These are phyloP conservation scores for Delonix regia DNA, from an alignment of 306 rosid genomes.

Conservation along the genomic window DNA sequence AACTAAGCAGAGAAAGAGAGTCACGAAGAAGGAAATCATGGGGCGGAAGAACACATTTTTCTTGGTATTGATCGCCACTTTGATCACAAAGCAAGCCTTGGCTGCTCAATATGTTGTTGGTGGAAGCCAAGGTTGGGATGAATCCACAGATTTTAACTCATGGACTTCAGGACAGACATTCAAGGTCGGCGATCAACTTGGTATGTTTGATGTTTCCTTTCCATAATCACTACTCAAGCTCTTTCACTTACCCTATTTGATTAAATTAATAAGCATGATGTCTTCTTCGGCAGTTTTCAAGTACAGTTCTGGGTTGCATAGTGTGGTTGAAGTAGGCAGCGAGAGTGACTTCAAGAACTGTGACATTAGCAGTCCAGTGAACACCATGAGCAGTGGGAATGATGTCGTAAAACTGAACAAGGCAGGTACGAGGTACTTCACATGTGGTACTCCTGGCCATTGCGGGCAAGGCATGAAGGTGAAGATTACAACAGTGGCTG, in stretches of 20 bases:
- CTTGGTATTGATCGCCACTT: slow-evolving; percentile 45
- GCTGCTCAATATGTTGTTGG: slow-evolving; percentile 71
- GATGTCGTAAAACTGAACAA: slow-evolving; percentile 48
- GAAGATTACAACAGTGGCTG: slow-evolving; percentile 53
- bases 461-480: slow-evolving; percentile 88
- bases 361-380: slow-evolving; percentile 52
- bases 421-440: slow-evolving; percentile 59
- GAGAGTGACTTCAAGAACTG: slow-evolving; percentile 78
- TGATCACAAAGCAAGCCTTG: slow-evolving; percentile 45
- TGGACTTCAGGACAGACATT: slow-evolving; percentile 75
- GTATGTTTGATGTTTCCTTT: slow-evolving; percentile 42
- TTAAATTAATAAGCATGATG: slow-evolving; percentile 2
- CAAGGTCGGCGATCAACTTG: slow-evolving; percentile 85
- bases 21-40: slow-evolving; percentile 38
- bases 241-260: background rate
- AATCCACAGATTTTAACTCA: slow-evolving; percentile 69
- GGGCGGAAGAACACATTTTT: slow-evolving; percentile 57
- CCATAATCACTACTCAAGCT: background rate
- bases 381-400: slow-evolving; percentile 58
- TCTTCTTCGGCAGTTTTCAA: slow-evolving; percentile 68
- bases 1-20: background rate
- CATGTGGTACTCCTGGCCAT: slow-evolving; percentile 85
- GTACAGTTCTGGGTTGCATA: slow-evolving; percentile 57
- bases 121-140: slow-evolving; percentile 91
- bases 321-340: slow-evolving; percentile 48